Evolutionary conservation across 805 yeast species (phyloP).

Genomic region (Grigorovia humatica): DNA sequence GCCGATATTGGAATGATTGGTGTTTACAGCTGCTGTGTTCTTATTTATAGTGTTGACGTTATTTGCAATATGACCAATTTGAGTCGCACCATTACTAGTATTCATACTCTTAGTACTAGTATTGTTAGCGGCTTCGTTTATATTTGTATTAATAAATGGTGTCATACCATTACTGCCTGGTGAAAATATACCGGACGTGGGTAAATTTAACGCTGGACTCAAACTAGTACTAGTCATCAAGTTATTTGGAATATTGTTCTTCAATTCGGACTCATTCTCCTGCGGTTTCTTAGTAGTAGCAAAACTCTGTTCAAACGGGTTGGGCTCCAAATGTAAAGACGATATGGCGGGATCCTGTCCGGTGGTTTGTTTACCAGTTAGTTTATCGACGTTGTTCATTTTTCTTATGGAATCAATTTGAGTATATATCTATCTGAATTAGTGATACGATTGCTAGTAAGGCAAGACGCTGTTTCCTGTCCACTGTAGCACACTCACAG

Average conservation of each 20-base stretch:
- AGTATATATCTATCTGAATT: no score
- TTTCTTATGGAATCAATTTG: not conserved
- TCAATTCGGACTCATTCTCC: not conserved
- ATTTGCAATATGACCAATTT: not conserved
- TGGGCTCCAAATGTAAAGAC: constrained; percentile 75
- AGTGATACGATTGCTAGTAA: no score
- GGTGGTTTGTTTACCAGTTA: not conserved
- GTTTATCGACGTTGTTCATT: not conserved
- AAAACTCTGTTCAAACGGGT: constrained; percentile 91
- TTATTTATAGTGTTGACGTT: not conserved
- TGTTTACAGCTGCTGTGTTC: not conserved
- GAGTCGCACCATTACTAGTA: not conserved
- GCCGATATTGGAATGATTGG: not conserved
- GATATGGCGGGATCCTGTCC: constrained; percentile 7
- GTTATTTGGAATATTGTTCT: not conserved
- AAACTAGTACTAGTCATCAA: not conserved
- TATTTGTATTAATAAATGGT: no score
- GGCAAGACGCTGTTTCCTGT: no score
- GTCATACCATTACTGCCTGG: not conserved
- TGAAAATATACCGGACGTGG: not conserved
- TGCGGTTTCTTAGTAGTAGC: constrained; percentile 39
- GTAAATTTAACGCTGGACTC: not conserved
- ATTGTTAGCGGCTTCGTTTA: not conserved
- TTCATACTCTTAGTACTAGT: not conserved
- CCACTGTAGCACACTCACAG: not conserved